Base-by-base conservation (phyloP, 208 protist species). In the Histomonas meleagridis region DNA sequence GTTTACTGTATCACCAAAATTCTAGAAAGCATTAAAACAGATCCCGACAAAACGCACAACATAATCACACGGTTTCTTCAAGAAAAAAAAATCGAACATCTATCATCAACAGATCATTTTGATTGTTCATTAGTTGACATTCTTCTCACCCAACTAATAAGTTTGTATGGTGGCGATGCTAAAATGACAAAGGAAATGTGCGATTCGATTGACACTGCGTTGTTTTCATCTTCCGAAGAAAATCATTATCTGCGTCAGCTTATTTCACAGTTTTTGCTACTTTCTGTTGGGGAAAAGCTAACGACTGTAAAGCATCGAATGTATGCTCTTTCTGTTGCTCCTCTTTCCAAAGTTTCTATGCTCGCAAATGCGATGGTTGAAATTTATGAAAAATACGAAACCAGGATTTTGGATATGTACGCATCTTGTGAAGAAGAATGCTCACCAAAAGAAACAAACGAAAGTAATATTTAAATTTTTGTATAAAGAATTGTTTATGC, bases 401-500 rank as follows among this genome's bases (percentile, higher is more conserved):
- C n/a, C n/a, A n/a, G n/a, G n/a, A n/a, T n/a, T n/a, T n/a, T n/a
- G n/a, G n/a, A n/a, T n/a, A n/a, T n/a, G n/a, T n/a, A n/a, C n/a
- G n/a, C n/a, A n/a, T n/a, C n/a, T n/a, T n/a, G n/a, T n/a, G n/a
- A n/a, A n/a, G n/a, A n/a, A n/a, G n/a, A n/a, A n/a, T n/a, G n/a
- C n/a, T n/a, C n/a, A n/a, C n/a, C n/a, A n/a, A n/a, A n/a, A n/a
- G n/a, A n/a, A n/a, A n/a, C n/a, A n/a, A n/a, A n/a, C n/a, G n/a
- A n/a, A n/a, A n/a, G n/a, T n/a, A n/a, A n/a, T n/a, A n/a, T n/a
- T n/a, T n/a, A n/a, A n/a, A n/a, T n/a, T n/a, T n/a, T n/a, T n/a
- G n/a, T n/a, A n/a, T n/a, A n/a, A n/a, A n/a, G n/a, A n/a, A 79
- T n/a, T 21, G 1, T 79, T 79, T 79, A 79, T 49, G 70, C 70